phyloP scores from a whole-genome alignment of 768 basidiomycete species.

The Amylocystis lapponica region DNA sequence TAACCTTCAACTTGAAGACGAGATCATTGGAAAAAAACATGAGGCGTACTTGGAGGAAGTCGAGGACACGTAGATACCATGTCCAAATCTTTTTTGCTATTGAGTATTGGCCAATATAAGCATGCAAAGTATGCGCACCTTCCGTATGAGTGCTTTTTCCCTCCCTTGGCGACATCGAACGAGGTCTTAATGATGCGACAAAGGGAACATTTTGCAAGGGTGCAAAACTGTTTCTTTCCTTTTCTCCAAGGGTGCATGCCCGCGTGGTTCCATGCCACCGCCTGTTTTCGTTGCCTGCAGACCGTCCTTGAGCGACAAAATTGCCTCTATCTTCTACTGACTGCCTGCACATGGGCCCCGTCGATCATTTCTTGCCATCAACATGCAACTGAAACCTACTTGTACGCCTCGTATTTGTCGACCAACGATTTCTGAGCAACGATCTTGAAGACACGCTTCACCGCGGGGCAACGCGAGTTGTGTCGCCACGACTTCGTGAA shows the following conservation, averaged over 20 bases:
- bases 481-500: constrained; percentile 71
- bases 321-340: too few species aligned
- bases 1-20: neutral
- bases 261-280: too few species aligned
- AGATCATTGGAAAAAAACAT: neutral
- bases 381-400: constrained; percentile 30
- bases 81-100: constrained; percentile 2
- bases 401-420: constrained; percentile 55
- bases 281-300: too few species aligned
- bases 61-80: constrained; percentile 16
- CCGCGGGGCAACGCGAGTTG: constrained; percentile 48
- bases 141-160: too few species aligned
- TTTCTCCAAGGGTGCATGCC: too few species aligned
- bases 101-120: too few species aligned
- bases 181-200: too few species aligned
- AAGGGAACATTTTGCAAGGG: too few species aligned
- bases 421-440: constrained; percentile 42
- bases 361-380: neutral
- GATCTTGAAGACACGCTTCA: constrained; percentile 62
- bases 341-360: constrained; percentile 44
- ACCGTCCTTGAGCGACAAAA: too few species aligned
- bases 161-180: too few species aligned
- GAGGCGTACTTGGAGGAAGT: constrained; percentile 62
- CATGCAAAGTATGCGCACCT: too few species aligned
- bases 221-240: too few species aligned